Evolutionary conservation across 2,329 filamentous ascomycete genomes (phyloP), one percentile per base, ranked within the genome.

Genomic region (Talaromyces islandicus): DNA sequence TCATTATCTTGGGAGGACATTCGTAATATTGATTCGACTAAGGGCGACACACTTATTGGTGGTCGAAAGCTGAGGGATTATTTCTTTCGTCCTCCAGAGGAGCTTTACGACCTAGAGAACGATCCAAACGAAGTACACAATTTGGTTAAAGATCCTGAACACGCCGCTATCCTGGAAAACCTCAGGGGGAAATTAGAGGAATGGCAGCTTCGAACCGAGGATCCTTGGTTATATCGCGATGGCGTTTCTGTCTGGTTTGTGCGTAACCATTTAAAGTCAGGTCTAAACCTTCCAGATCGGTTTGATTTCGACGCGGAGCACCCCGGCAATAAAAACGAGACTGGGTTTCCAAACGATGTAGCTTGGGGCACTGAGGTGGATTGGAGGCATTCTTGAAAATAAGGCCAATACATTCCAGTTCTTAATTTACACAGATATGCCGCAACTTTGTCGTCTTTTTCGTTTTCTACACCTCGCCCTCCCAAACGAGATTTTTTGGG

Each of bases 81-180:
- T 64, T 71, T 82, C 59, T 76, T 71, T 56, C 75, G 79, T 2
- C 67, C 69, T 0, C 68, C 78, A 0, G 79, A 82, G 59, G 76
- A 82, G 65, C 68, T 82, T 1, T 81, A 77, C 60, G 79, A 82
- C 61, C 64, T 82, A 6, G 72, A 78, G 7, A 64, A 64, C 0
- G 80, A 83, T 63, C 77, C 80, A 0, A 65, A 73, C 9, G 80
- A 83, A 65, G 69, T 82, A 1, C 58, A 70, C 2, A 81, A 82
- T 61, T 67, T 82, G 9, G 77, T 74, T 3, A 61, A 62, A 1
- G 69, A 78, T 19, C 51, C 67, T 0, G 65, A 69, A 29, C 68
- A 78, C 53, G 41, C 62, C 19, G 63, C 65, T 3, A 59, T 73
- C 1, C 62, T 81, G 29, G 50, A 66, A 7, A 64, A 70, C 24